Evolutionary conservation across 2,329 filamentous ascomycete genomes (phyloP).

Genomic region (Escovopsis weberi): DNA sequence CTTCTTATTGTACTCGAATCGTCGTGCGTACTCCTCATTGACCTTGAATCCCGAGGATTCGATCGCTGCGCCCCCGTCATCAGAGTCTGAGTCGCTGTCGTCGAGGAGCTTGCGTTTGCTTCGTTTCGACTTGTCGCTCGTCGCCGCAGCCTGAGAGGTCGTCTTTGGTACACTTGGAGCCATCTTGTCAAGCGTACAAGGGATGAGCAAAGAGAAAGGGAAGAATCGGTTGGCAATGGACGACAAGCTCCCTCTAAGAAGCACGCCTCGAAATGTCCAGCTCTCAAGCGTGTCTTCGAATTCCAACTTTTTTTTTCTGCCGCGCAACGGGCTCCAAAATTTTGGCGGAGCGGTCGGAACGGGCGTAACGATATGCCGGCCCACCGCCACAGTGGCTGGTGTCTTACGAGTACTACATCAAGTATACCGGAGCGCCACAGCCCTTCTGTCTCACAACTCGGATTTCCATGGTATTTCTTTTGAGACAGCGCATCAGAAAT

Average conservation of each 20-base stretch:
- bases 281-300: background rate
- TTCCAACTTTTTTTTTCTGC: slow-evolving; percentile 13
- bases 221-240: background rate
- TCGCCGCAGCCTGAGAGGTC: slow-evolving; percentile 1
- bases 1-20: slow-evolving; percentile 97
- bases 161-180: slow-evolving; percentile 8
- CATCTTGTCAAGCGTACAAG: slow-evolving; percentile 5
- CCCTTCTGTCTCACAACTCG: too few species aligned
- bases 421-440: too few species aligned
- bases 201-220: background rate
- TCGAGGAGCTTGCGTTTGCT: slow-evolving; percentile 39
- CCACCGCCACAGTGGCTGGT: background rate
- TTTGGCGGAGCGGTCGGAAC: slow-evolving; percentile 6
- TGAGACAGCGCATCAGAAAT: background rate
- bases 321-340: slow-evolving; percentile 2
- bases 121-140: slow-evolving; percentile 14
- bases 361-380: slow-evolving; percentile 9
- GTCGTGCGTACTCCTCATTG: slow-evolving; percentile 76
- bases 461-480: background rate
- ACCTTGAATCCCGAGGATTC: slow-evolving; percentile 51
- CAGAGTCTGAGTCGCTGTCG: slow-evolving; percentile 36
- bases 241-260: too few species aligned
- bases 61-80: slow-evolving; percentile 26
- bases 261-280: background rate
- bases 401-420: background rate